Conservation (phyloP, 2,329 filamentous ascomycete species). For the Alternaria incomplexa region DNA sequence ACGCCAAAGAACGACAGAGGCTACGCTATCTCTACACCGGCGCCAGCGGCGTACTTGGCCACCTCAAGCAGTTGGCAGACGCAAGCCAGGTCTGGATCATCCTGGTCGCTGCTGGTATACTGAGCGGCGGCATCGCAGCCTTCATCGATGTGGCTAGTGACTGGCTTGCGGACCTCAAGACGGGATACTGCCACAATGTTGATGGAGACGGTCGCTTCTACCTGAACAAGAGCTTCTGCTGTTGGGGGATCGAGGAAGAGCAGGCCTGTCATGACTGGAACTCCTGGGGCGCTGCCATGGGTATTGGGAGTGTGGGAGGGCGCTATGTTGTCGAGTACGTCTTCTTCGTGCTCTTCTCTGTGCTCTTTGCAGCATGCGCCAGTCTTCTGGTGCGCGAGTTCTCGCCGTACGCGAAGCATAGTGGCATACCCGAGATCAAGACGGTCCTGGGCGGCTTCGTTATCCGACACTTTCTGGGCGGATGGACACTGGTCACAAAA, state of each 20-base stretch:
- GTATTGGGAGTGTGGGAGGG: conserved; percentile 68
- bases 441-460: conserved; percentile 93
- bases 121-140: conserved; percentile 83
- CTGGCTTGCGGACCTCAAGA: conserved; percentile 93
- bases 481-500: conserved; percentile 89
- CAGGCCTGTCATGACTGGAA: conserved; percentile 87
- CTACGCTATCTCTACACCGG: conserved; percentile 76
- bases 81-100: conserved; percentile 92
- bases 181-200: conserved; percentile 80
- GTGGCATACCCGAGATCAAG: conserved; percentile 97
- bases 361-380: conserved; percentile 78
- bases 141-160: conserved; percentile 88
- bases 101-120: conserved; percentile 81
- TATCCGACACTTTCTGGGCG: conserved; percentile 83
- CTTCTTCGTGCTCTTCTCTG: conserved; percentile 84
- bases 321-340: conserved; percentile 86
- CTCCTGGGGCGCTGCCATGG: conserved; percentile 79
- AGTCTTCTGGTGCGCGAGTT: conserved; percentile 83
- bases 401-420: conserved; percentile 88
- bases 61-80: conserved; percentile 76
- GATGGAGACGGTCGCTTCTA: conserved; percentile 87
- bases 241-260: conserved; percentile 79
- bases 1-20: conserved; percentile 92
- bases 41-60: conserved; percentile 73
- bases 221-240: conserved; percentile 89